Evolutionary conservation across 2,329 filamentous ascomycete species (phyloP).

Genomic region (Chaetomiaceae sp.): DNA sequence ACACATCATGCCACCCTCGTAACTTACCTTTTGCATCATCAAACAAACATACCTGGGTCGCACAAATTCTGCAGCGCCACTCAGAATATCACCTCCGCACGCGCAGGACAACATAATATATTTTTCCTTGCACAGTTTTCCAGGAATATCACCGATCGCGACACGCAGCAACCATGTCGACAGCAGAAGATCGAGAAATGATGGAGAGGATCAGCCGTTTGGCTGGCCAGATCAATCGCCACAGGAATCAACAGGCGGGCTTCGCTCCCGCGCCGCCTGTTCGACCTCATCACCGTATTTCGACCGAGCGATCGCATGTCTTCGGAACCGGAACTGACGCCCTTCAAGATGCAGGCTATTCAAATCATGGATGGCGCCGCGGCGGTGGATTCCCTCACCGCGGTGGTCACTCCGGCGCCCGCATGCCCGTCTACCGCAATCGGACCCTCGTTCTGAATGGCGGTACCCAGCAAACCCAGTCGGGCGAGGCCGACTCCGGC

Average conservation of each 20-base stretch:
- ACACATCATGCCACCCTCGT: too few species aligned
- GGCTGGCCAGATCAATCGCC: conserved; percentile 69
- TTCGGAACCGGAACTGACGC: conserved; percentile 13
- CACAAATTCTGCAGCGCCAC: too few species aligned
- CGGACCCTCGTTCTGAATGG: conserved; percentile 61
- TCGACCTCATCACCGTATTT: conserved; percentile 33
- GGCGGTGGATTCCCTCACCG: conserved; percentile 33
- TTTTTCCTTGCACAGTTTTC: too few species aligned
- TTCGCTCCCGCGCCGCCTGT: conserved; percentile 27
- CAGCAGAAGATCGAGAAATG: conserved; percentile 48
- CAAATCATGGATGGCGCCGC: conserved; percentile 21
- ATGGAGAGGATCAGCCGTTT: conserved; percentile 50
- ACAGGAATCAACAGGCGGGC: conserved; percentile 60
- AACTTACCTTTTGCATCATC: too few species aligned
- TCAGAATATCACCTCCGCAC: too few species aligned
- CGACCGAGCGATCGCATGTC: conserved; percentile 9
- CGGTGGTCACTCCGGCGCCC: conserved; percentile 33
- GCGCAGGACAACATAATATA: too few species aligned
- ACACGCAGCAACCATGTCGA: conserved; percentile 35
- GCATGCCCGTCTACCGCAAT: conserved; percentile 40
- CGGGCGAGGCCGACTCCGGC: conserved; percentile 26
- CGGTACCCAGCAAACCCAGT: conserved; percentile 27
- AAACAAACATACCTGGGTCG: too few species aligned
- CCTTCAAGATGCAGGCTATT: conserved; percentile 20
- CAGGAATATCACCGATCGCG: background rate